A percentile compares a stretch with the other conserved stretches of the same genome.
phyloP scores from a whole-genome alignment of 1,284 basidiomycete species.

The Apiotrichum akiyoshidainum region DNA sequence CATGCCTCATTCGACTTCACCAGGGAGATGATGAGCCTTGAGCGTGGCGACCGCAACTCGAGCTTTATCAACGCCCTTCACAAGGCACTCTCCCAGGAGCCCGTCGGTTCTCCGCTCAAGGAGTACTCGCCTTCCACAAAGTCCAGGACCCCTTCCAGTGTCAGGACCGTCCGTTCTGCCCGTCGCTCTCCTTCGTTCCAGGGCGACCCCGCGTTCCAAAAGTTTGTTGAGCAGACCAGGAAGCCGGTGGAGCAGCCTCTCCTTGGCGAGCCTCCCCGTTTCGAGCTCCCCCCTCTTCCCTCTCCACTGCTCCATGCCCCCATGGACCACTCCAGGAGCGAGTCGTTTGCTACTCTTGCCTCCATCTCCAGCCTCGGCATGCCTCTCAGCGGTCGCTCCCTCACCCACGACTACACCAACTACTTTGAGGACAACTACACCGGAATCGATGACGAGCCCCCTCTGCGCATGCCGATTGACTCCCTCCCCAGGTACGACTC shows the following conservation, averaged over 20 bases:
- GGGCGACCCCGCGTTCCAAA: constrained; percentile 41
- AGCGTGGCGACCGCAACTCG: constrained; percentile 52
- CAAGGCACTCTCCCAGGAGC: constrained; percentile 7
- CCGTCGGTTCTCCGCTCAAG: constrained; percentile 6
- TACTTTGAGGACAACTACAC: constrained; percentile 54
- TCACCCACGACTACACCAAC: constrained; percentile 71
- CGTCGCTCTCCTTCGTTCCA: constrained; percentile 27
- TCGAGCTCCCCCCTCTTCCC: constrained; percentile 7
- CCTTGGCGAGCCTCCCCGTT: constrained; percentile 8
- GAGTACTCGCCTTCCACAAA: constrained; percentile 4
- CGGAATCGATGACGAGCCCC: neutral
- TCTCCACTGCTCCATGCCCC: neutral
- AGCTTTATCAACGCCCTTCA: constrained; percentile 66
- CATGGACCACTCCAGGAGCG: constrained; percentile 44
- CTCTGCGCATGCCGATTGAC: constrained; percentile 25
- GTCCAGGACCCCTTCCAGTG: neutral
- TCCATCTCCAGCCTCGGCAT: constrained; percentile 76
- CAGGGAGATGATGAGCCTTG: constrained; percentile 65
- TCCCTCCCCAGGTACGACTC: constrained; percentile 26
- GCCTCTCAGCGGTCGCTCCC: constrained; percentile 59
- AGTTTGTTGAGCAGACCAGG: constrained; percentile 23
- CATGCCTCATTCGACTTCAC: constrained; percentile 83
- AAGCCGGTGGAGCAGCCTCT: neutral
- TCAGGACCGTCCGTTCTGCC: neutral
- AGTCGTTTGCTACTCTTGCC: constrained; percentile 70